Evolutionary conservation across 768 basidiomycete species (phyloP).

Genomic region (Leccinum fibrillosum): DNA sequence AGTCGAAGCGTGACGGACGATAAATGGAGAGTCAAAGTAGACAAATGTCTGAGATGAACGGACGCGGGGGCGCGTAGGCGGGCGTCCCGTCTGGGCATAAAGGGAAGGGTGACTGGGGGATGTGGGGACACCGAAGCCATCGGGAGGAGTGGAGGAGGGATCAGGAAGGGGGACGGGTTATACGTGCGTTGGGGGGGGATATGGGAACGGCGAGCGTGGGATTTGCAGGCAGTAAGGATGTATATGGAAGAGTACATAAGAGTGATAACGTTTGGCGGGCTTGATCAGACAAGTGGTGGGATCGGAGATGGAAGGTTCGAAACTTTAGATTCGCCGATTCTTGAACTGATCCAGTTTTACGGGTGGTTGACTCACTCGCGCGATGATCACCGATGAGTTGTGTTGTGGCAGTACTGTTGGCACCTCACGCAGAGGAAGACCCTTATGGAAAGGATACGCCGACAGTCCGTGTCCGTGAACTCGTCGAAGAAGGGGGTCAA

Average conservation of each 20-base stretch:
- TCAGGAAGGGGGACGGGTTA: constrained; percentile 12
- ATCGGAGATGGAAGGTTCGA: constrained; percentile 30
- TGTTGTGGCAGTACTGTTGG: constrained; percentile 22
- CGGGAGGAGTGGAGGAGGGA: constrained; percentile 11
- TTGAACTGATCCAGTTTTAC: constrained; percentile 13
- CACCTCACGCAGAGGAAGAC: constrained; percentile 20
- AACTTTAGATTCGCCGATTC: constrained; percentile 34
- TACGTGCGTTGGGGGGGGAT: constrained; percentile 21
- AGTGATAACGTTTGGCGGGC: constrained; percentile 31
- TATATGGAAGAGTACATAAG: constrained; percentile 24
- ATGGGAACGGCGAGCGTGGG: constrained; percentile 17
- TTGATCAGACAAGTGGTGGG: constrained; percentile 21
- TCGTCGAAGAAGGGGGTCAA: constrained; percentile 22
- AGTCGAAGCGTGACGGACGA: constrained; percentile 13
- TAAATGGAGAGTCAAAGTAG: constrained; percentile 2
- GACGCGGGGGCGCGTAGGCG: neutral
- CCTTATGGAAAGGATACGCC: constrained; percentile 31
- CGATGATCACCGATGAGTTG: constrained; percentile 24
- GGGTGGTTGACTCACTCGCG: constrained; percentile 11
- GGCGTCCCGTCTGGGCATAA: constrained; percentile 1
- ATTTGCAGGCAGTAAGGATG: constrained; percentile 24
- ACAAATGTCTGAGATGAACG: neutral
- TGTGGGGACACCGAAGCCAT: constrained; percentile 10
- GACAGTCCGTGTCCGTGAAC: constrained; percentile 21
- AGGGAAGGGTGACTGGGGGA: constrained; percentile 26